phyloP scores from a whole-genome alignment of 2,329 filamentous ascomycete species.

The Fusarium veterinarium region DNA sequence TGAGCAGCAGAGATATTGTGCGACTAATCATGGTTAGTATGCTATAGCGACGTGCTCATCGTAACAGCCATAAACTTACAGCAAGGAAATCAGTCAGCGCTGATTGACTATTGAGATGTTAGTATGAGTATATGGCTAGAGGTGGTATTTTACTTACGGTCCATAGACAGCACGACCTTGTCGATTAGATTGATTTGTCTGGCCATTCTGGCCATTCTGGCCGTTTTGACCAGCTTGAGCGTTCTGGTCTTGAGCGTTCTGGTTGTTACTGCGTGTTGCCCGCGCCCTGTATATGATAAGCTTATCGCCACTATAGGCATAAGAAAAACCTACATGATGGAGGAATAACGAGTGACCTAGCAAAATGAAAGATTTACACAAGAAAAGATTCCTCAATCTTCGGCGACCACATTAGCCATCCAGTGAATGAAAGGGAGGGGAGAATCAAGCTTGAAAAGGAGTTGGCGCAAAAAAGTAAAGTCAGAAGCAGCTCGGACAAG shows the following conservation, averaged over 20 bases:
- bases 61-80: constrained; percentile 45
- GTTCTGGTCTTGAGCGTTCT: constrained; percentile 16
- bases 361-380: not conserved
- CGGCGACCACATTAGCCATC: constrained; percentile 11
- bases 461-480: constrained; percentile 34
- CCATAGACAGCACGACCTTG: constrained; percentile 52
- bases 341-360: not conserved
- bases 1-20: constrained; percentile 76
- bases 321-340: constrained; percentile 26
- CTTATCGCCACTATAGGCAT: constrained; percentile 2
- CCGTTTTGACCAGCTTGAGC: not conserved
- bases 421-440: constrained; percentile 4
- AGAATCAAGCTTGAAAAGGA: constrained; percentile 8
- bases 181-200: constrained; percentile 30
- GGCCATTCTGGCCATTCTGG: constrained; percentile 23
- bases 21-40: constrained; percentile 58
- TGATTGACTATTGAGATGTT: constrained; percentile 55
- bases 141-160: constrained; percentile 47
- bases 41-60: not conserved
- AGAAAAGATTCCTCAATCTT: not conserved
- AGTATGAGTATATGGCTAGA: not conserved
- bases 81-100: constrained; percentile 66
- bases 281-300: constrained; percentile 40
- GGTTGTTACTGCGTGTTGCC: constrained; percentile 28
- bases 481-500: constrained; percentile 20